These are phyloP conservation scores for Podaxis mareebaensis DNA, from an alignment of 768 basidiomycete species.

Conservation along the genomic window DNA sequence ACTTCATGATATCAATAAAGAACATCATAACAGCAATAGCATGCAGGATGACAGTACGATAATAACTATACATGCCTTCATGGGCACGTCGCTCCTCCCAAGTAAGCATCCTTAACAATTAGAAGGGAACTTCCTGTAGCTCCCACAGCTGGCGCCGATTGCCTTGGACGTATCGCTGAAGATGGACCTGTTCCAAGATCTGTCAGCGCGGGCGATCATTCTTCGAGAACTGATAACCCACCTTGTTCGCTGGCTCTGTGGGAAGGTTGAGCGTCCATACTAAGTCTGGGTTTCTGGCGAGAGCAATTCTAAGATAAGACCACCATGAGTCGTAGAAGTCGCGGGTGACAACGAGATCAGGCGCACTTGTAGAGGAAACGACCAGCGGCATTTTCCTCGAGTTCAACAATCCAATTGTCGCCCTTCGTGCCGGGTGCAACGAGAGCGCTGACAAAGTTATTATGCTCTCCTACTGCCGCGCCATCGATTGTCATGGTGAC, in stretches of 20 bases:
- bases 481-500: neutral
- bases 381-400: neutral
- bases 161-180: neutral
- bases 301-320: neutral
- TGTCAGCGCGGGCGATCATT: neutral
- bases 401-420: neutral
- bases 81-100: too few species aligned
- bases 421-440: neutral
- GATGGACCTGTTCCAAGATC: neutral
- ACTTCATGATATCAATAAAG: too few species aligned
- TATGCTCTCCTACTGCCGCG: neutral
- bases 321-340: neutral
- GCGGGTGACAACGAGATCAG: neutral
- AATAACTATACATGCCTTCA: too few species aligned
- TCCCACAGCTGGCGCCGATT: neutral
- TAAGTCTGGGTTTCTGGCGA: neutral
- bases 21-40: too few species aligned
- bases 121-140: neutral
- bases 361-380: neutral
- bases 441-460: neutral
- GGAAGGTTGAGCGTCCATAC: conserved; percentile 1
- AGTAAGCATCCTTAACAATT: too few species aligned
- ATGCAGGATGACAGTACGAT: too few species aligned
- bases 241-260: neutral
- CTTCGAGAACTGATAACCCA: neutral